Base-by-base conservation (phyloP, 352 stramenopile species). In the Phytopythium ostracodes region DNA sequence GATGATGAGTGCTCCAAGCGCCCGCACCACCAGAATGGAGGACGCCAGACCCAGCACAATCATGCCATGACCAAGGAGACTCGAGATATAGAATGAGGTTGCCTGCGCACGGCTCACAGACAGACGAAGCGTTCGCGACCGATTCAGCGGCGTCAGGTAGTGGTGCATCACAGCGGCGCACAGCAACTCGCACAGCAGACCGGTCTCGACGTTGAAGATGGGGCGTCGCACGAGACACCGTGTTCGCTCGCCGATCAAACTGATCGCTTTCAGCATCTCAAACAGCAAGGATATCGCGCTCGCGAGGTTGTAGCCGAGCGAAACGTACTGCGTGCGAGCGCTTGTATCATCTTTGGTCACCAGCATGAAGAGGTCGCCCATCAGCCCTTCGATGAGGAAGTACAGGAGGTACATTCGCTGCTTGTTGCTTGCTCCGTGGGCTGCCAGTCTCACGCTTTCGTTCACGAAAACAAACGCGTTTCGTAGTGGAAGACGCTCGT, bases 261-360 rank as follows among this genome's bases (percentile, higher is more conserved):
- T 57, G 50, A 67, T 73, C 0, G 62, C 65, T 60, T 75, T 67
- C 20, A 75, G 1, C 55, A 77, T 75, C 46, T 77, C 70, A 29
- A 73, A 77, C 35, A 73, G 59, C 61, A 77, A 66, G 20, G 70
- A 75, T 51, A 77, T 60, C 18, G 75, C 55, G 38, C 70, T 62
- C 1, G 70, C 71, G 20, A 77, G 49, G 29, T 77, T 77, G 55
- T 77, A 77, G 51, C 70, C 61, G n/a, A 75, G 47, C 12, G 70
- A 75, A 53, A 73, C 67, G 20, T 75, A 77, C 56, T 75, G 70
- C 33, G 68, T 49, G 6, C 60, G 60, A 1, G 64, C 64, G 24
- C 59, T 49, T n/a, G 67, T n/a, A 2, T 67, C 67, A 36, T 72
- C 67, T 46, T 73, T 61, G 29, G 70, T 62, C 22, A 75, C 72